Evolutionary conservation across 2,329 filamentous ascomycete genomes (phyloP), one percentile per base, ranked within the genome.

Genomic region (Ophiostoma fasciatum): DNA sequence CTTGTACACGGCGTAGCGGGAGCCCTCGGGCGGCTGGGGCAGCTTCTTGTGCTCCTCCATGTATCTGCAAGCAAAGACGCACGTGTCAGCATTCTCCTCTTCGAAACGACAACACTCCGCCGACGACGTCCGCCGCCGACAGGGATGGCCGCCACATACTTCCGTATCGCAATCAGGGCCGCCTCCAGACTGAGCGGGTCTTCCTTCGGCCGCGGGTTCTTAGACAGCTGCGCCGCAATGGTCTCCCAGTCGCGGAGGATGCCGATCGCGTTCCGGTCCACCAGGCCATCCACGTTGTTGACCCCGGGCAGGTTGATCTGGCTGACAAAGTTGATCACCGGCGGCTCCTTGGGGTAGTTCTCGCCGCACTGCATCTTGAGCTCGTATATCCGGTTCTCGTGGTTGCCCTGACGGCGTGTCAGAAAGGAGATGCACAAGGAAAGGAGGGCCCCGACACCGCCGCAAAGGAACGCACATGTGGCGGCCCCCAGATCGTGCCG

Each of bases 331-430:
- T 88, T 78, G 51, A 98, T 82, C 35, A 79, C 76, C 0, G 90
- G 90, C 31, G 90, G 90, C 43, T 73, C 66, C 55, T 94, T 85
- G 35, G 90, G 90, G 58, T 98, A 98, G 39, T 82, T 66, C 33
- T 76, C 68, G 43, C 85, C 87, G 64, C 90, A 98, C 64, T 93
- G 80, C 64, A 98, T 94, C 61, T 88, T 92, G 51, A 98, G 72
- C 48, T 84, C 92, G 69, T 98, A 98, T 63, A 98, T 98, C 52
- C 90, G 82, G 63, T 98, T 98, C 68, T 98, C 90, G 57, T 96
- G 88, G 43, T 56, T 45, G 79, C 85, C 60, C 85, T 93, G 82
- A 18, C 5, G 7, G 3, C 90, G 52, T n/a, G n/a, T n/a, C 28
- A 28, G 11, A 27, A 19, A 15, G 15, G 4, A 28, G 3, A 17